Evolutionary conservation across 495 filamentous ascomycete species (phyloP).

Genomic region (Podospora anserina): DNA sequence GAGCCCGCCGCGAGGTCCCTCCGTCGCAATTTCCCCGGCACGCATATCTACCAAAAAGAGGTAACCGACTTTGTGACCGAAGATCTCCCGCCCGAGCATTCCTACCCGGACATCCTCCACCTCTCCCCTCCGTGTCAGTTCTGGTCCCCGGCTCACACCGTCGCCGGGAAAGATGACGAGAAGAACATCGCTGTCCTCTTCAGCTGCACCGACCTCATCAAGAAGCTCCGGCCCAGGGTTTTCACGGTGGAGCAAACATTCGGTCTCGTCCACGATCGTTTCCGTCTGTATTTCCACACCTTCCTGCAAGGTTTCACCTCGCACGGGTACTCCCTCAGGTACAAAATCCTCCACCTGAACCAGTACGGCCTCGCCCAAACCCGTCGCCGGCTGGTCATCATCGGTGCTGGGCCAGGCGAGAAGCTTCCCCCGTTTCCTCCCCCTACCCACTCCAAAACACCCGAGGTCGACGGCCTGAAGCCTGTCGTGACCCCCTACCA

Average conservation of each 20-base stretch:
- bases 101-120: slow-evolving; percentile 68
- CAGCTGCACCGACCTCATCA: slow-evolving; percentile 57
- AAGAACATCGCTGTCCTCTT: slow-evolving; percentile 69
- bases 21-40: slow-evolving; percentile 54
- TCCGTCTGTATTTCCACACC: slow-evolving; percentile 53
- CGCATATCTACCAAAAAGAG: slow-evolving; percentile 41
- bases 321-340: slow-evolving; percentile 64
- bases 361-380: slow-evolving; percentile 45
- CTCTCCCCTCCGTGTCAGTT: slow-evolving; percentile 81
- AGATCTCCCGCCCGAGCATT: slow-evolving; percentile 14
- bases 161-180: slow-evolving; percentile 63
- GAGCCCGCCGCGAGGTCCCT: slow-evolving; percentile 56
- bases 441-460: slow-evolving; percentile 60
- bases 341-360: slow-evolving; percentile 48
- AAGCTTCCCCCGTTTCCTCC: slow-evolving; percentile 64
- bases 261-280: slow-evolving; percentile 54
- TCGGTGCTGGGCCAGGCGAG: slow-evolving; percentile 79
- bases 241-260: slow-evolving; percentile 84
- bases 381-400: slow-evolving; percentile 62
- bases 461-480: slow-evolving; percentile 34
- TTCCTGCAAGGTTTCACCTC: slow-evolving; percentile 64
- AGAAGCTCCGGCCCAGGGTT: slow-evolving; percentile 60
- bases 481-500: slow-evolving; percentile 32
- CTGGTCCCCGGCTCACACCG: slow-evolving; percentile 75
- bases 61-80: slow-evolving; percentile 48